Evolutionary conservation across 2,329 filamentous ascomycete genomes (phyloP).

Genomic region (Pseudogymnoascus destructans): DNA sequence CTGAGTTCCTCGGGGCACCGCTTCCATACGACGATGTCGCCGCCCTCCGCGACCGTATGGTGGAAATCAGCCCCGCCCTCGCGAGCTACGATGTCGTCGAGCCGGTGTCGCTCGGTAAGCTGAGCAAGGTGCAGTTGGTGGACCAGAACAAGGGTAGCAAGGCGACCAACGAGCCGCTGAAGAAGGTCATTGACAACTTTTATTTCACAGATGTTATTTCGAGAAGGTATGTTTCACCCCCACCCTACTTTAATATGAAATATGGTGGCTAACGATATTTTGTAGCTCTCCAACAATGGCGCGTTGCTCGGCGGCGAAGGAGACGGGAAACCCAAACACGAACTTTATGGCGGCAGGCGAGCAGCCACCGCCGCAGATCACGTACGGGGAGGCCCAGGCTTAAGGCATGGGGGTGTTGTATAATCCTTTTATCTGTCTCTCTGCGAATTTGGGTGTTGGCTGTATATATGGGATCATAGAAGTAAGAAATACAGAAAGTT

Average conservation of each 20-base stretch:
- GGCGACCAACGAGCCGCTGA: conserved; percentile 58
- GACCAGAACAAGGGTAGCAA: conserved; percentile 89
- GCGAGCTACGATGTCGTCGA: conserved; percentile 86
- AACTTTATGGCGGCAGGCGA: conserved; percentile 64
- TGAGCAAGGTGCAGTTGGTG: conserved; percentile 89
- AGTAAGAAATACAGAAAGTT: conserved; percentile 12
- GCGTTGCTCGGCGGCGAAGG: conserved; percentile 87
- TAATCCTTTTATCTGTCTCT: conserved; percentile 17
- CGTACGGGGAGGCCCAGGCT: conserved; percentile 19
- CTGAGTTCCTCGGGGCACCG: conserved; percentile 77
- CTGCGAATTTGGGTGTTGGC: conserved; percentile 21
- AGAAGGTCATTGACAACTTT: conserved; percentile 86
- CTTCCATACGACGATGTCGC: conserved; percentile 91
- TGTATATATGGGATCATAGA: conserved; percentile 25
- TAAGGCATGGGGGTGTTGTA: conserved; percentile 21
- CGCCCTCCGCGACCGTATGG: conserved; percentile 80
- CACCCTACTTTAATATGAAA: conserved; percentile 6
- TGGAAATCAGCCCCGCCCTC: conserved; percentile 83
- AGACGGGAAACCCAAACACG: conserved; percentile 61
- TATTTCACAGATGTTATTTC: conserved; percentile 97
- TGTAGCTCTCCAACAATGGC: conserved; percentile 95
- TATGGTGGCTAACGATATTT: neutral
- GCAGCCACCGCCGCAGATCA: conserved; percentile 23
- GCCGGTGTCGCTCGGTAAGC: conserved; percentile 54
- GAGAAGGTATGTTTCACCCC: conserved; percentile 55